Evolutionary conservation across 108 stramenopile genomes (phyloP).

Genomic region (Epithemia pelagica): DNA sequence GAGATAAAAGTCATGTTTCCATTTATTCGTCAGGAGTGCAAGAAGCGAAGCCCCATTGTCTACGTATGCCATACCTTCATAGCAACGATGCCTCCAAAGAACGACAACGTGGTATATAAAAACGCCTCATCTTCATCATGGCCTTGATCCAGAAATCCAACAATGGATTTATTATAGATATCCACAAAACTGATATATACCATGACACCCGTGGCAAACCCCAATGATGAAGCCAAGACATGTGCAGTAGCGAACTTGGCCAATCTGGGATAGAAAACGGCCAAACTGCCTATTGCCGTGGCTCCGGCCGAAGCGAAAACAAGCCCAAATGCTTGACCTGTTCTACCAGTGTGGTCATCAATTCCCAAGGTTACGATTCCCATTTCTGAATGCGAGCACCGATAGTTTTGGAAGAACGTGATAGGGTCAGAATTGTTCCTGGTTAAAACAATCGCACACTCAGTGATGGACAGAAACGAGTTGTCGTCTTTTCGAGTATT

Average conservation of each 20-base stretch:
- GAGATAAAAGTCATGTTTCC: too few relatives aligned
- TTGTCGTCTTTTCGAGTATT: too few relatives aligned
- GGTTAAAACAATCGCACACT: too few relatives aligned
- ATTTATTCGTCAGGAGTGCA: too few relatives aligned
- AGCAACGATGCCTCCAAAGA: constrained; percentile 42
- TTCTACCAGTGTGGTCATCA: too few relatives aligned
- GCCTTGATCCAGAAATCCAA: constrained; percentile 28
- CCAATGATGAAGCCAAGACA: constrained; percentile 59
- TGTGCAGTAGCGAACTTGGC: constrained; percentile 45
- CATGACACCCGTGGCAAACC: constrained; percentile 83
- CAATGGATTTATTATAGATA: constrained; percentile 37
- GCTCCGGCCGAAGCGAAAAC: neutral
- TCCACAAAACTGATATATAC: constrained; percentile 80
- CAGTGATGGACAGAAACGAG: too few relatives aligned
- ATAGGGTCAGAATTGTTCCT: too few relatives aligned
- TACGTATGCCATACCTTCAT: constrained; percentile 45
- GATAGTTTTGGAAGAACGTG: too few relatives aligned
- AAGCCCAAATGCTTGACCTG: neutral
- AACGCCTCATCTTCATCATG: constrained; percentile 27
- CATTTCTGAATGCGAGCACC: too few relatives aligned
- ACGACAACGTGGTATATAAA: constrained; percentile 40
- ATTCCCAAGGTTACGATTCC: too few relatives aligned
- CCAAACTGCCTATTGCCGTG: neutral
- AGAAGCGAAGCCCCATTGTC: too few relatives aligned
- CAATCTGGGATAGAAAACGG: constrained; percentile 58